Evolutionary conservation across 2,329 filamentous ascomycete genomes (phyloP).

Genomic region (Aspergillus eucalypticola): DNA sequence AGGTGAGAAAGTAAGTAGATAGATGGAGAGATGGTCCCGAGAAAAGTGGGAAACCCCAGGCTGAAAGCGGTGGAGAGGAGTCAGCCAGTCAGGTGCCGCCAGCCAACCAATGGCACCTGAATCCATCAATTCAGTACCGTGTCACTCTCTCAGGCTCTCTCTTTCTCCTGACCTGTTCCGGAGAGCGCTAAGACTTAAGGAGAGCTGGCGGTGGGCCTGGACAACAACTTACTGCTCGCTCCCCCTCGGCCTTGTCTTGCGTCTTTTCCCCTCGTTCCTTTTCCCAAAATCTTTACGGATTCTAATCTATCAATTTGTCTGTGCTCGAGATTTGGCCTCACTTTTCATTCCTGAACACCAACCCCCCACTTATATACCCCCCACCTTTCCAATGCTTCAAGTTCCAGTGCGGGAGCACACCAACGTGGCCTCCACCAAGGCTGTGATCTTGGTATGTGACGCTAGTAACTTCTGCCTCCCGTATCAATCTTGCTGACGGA

Average conservation of each 20-base stretch:
- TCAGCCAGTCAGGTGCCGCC: not conserved
- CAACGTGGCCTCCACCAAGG: slow-evolving; percentile 72
- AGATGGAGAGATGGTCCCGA: not conserved
- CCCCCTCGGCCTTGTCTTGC: not conserved
- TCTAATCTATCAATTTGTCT: not conserved
- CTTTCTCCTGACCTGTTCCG: not conserved
- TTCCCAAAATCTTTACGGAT: not conserved
- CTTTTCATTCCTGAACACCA: not conserved
- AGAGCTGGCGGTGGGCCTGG: slow-evolving; percentile 2
- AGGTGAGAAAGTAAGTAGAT: not conserved
- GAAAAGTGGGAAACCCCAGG: not conserved
- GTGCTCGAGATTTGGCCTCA: not conserved
- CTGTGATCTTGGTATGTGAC: slow-evolving; percentile 78
- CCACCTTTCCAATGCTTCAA: slow-evolving; percentile 43
- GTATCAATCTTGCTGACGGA: slow-evolving; percentile 19
- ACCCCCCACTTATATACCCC: slow-evolving; percentile 10
- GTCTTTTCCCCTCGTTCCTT: not conserved
- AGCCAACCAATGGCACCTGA: not conserved
- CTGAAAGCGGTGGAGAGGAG: slow-evolving; percentile 1
- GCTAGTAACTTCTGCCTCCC: not conserved
- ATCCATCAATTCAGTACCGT: not conserved
- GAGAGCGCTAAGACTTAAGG: not conserved
- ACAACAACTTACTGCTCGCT: not conserved
- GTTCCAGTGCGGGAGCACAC: slow-evolving; percentile 46
- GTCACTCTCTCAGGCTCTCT: too few species aligned